Base-by-base conservation (phyloP, 805 yeast species). In the Ogataea nonfermentans region DNA sequence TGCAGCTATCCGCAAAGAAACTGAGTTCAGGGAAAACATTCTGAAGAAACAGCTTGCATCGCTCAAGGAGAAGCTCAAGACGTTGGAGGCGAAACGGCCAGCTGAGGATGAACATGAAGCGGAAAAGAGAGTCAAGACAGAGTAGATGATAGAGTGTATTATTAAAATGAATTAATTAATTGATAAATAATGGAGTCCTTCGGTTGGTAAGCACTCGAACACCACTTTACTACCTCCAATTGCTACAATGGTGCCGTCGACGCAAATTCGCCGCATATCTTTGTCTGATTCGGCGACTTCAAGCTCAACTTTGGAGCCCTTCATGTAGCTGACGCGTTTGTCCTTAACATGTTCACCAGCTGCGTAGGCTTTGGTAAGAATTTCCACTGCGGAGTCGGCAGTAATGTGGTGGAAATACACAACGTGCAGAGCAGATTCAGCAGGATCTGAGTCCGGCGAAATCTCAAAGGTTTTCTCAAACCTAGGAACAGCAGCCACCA, bases 381-480 rank as follows among this genome's bases (percentile, higher is more conserved):
- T 64, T 8, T 74, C 70, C 71, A 81, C 63, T 11, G 79, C 67
- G 9, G 62, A 57, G 9, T 43, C 40, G 0, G 63, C 24, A 10
- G 60, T 56, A 27, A 55, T 47, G 20, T 68, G 65, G 2, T 61
- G 62, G 43, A 81, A 72, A 11, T 70, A 59, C 1, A 82, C 61
- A 34, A 76, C 49, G 50, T 71, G 72, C n/a, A 81, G 56, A 14
- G 57, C 55, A 15, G 59, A 56, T 8, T 70, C 63, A 4, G 67
- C 57, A 4, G 78, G 67, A 29, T 65, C 51, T 0, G 84, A 79
- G 2, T 56, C 39, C 0, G 93, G 93, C 39, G 85, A 81, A 10
- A 84, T 80, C 19, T 59, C 65, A 49, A 82, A 84, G 0, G 70
- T 70, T 5, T 77, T 68, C 56, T 84, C 93, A 40, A 84, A 74